Conservation (phyloP, 2,329 filamentous ascomycete genomes). For the Furcasterigmium sp. region DNA sequence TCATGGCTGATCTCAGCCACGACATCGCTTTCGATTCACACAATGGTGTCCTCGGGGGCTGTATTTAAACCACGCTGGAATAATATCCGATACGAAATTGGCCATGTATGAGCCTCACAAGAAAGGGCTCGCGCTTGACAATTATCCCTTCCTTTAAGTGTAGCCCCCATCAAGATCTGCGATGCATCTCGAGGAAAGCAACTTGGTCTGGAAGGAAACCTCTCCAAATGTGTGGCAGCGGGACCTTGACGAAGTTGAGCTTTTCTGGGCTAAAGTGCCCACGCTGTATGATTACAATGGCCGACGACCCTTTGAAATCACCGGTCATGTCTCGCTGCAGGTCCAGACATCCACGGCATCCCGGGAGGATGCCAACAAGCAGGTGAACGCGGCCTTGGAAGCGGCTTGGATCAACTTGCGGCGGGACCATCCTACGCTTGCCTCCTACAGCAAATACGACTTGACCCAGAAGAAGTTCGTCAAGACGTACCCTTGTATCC, state of each 20-base stretch:
- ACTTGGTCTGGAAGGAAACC: background rate
- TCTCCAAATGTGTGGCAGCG: background rate
- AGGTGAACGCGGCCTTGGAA: background rate
- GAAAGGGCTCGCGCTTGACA: no score
- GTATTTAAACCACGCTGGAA: no score
- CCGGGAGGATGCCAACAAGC: background rate
- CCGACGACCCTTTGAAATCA: background rate
- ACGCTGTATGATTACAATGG: background rate
- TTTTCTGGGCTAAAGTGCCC: background rate
- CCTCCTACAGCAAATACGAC: background rate
- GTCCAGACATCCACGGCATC: background rate
- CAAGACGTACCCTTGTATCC: background rate
- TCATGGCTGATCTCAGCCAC: no score
- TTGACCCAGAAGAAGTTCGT: background rate
- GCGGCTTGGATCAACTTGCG: background rate
- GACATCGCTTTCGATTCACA: no score
- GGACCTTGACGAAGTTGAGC: conserved; percentile 1
- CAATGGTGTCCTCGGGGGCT: no score
- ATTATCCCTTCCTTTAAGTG: no score
- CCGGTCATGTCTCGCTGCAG: background rate
- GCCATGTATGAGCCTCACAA: no score
- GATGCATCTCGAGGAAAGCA: background rate
- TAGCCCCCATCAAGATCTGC: no score
- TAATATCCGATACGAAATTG: no score
- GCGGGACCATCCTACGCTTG: background rate